Evolutionary conservation across 768 basidiomycete species (phyloP), one percentile per base, ranked within the genome.

Genomic region (Glaciozyma antarctica): DNA sequence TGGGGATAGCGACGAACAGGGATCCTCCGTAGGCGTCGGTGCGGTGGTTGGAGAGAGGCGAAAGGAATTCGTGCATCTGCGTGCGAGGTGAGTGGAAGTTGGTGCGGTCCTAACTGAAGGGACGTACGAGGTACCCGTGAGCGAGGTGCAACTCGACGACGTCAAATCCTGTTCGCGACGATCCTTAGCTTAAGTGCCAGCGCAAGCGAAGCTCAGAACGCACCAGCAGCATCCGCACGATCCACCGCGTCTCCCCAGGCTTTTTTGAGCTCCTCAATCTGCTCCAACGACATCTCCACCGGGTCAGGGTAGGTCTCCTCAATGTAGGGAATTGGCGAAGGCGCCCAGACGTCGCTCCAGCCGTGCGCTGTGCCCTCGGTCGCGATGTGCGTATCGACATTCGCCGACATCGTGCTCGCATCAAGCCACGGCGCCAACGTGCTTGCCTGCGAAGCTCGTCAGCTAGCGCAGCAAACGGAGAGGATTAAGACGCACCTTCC

Each of bases 271-370:
- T 77, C 73, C 21, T 81, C 72, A 62, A 91, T 78, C 53, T 86
- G 80, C 17, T 80, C 76, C 54, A 80, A 76, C 3, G 83, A 78
- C 78, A 88, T 80, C 44, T 78, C 81, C 60, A 83, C 82, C 0
- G 88, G 87, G 24, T 73, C 72, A 0, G 86, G 81, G 73, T 80
- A 85, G 2, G 71, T 73, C 13, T 80, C 75, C 0, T 81, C 75
- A 15, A 24, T 49, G 74, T 82, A 90, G 0, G 84, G 78, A 49
- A 88, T 77, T 0, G 77, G 76, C 28, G 82, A 84, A 0, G 88
- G 85, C 0, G 77, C 86, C 67, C 81, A 80, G 21, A 88, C 88
- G 64, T 84, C 79, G 0, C 85, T 83, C 88, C 88, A 90, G n/a
- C 88, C 88, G 30, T 79, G 78, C 45, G 83, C 83, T n/a, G 83